Evolutionary conservation across 371 early-diverging fungal genomes (phyloP).

Genomic region (Rhizopus stolonifer): DNA sequence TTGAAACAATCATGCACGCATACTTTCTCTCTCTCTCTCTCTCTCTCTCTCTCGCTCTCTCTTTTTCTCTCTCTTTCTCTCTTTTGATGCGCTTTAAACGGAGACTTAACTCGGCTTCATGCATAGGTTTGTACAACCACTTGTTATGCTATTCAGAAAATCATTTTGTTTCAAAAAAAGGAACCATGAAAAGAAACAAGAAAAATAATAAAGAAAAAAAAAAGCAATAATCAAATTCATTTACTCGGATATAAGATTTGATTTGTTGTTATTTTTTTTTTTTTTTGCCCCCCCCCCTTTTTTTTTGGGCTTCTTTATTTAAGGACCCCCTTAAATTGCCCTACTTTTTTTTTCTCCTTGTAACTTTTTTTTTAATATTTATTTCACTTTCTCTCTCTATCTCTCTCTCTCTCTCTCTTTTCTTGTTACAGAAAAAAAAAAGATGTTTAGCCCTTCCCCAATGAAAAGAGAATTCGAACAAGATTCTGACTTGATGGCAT

Average conservation of each 20-base stretch:
- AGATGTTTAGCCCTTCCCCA: slow-evolving; percentile 5
- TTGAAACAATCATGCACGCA: no score
- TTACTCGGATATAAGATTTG: background rate
- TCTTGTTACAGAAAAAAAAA: background rate
- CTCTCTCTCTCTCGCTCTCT: no score
- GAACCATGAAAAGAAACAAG: background rate
- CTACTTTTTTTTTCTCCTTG: background rate
- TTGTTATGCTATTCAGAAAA: background rate
- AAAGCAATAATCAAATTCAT: background rate
- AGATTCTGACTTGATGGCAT: slow-evolving; percentile 23
- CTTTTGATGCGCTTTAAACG: background rate
- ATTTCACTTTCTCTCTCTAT: background rate
- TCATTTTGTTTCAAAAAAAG: background rate
- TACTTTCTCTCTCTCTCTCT: no score
- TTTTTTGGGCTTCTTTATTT: background rate
- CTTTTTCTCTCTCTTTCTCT: no score
- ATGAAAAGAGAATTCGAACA: slow-evolving; percentile 13
- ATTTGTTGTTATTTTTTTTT: background rate
- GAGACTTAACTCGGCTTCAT: background rate
- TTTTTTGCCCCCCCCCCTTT: background rate
- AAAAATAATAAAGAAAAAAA: background rate
- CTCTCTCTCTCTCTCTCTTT: slow-evolving; percentile 1
- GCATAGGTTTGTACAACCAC: background rate
- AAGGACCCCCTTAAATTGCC: slow-evolving; percentile 10
- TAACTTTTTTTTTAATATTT: background rate